Conservation (phyloP, 2,329 filamentous ascomycete genomes). For the Colletotrichum zoysiae region DNA sequence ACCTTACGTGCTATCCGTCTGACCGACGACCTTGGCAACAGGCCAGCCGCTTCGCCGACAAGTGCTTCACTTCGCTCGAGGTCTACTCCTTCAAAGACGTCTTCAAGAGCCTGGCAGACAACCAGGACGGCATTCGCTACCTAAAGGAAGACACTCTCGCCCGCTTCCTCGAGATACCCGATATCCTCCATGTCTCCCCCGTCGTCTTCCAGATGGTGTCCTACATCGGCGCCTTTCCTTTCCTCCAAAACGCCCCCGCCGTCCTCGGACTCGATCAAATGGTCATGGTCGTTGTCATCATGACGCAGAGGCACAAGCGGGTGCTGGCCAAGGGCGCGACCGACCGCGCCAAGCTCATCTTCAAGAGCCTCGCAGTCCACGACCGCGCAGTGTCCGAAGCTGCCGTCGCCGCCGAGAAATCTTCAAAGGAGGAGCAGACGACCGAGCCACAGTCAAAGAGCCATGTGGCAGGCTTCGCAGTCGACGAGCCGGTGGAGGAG, state of each 20-base stretch:
- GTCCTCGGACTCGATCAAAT: conserved; percentile 78
- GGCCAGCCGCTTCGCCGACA: conserved; percentile 74
- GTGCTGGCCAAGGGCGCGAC: conserved; percentile 70
- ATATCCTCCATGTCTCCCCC: conserved; percentile 74
- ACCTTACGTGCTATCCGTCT: not conserved
- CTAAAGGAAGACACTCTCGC: conserved; percentile 78
- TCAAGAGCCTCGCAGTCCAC: conserved; percentile 78
- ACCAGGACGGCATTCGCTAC: conserved; percentile 71
- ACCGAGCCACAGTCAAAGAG: conserved; percentile 14
- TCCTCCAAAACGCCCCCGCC: conserved; percentile 76
- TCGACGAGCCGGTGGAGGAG: conserved; percentile 60
- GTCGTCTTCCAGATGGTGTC: conserved; percentile 80
- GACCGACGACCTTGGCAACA: conserved; percentile 48
- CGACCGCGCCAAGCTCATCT: conserved; percentile 74
- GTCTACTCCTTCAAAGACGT: conserved; percentile 80
- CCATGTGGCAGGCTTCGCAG: conserved; percentile 57
- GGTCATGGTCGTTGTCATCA: conserved; percentile 78
- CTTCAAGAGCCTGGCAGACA: conserved; percentile 77
- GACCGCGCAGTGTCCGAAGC: conserved; percentile 67
- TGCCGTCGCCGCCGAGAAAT: conserved; percentile 30
- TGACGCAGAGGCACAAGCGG: conserved; percentile 76
- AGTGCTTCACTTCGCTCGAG: conserved; percentile 79
- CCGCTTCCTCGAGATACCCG: conserved; percentile 79
- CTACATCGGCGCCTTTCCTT: conserved; percentile 80
- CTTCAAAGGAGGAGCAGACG: conserved; percentile 38